These are phyloP conservation scores for Punica granatum DNA, from an alignment of 345 rosid species.

Conservation along the genomic window DNA sequence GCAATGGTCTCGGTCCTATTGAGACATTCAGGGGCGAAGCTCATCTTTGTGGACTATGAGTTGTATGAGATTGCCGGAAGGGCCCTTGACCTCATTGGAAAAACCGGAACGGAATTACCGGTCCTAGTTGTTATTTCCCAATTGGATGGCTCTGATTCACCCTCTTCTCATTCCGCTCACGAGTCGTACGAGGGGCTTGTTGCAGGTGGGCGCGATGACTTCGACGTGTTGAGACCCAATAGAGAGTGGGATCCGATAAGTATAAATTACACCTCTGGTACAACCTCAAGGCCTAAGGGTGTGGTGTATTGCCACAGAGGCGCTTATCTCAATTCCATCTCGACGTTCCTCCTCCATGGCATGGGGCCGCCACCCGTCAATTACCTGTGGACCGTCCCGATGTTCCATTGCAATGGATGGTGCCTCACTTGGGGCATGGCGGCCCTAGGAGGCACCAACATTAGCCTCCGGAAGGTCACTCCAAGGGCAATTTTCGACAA, in stretches of 20 bases:
- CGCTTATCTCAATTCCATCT: slow-evolving; percentile 68
- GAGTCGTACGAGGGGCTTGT: slow-evolving; percentile 48
- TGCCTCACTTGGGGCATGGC: slow-evolving; percentile 83
- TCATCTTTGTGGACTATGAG: slow-evolving; percentile 52
- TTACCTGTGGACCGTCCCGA: slow-evolving; percentile 86
- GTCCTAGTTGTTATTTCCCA: slow-evolving; percentile 42
- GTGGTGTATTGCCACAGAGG: slow-evolving; percentile 88
- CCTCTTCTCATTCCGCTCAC: not conserved
- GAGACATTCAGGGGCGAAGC: slow-evolving; percentile 46
- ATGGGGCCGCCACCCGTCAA: slow-evolving; percentile 45
- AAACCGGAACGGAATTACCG: slow-evolving; percentile 27
- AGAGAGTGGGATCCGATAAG: slow-evolving; percentile 80
- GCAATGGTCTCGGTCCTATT: slow-evolving; percentile 44
- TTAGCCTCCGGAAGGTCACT: slow-evolving; percentile 57
- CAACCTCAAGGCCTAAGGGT: slow-evolving; percentile 80
- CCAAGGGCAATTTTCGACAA: slow-evolving; percentile 49
- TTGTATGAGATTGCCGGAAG: slow-evolving; percentile 39
- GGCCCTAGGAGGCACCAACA: slow-evolving; percentile 75
- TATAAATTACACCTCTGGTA: slow-evolving; percentile 81
- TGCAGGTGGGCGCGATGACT: slow-evolving; percentile 31
- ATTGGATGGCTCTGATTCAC: slow-evolving; percentile 12
- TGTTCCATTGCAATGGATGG: slow-evolving; percentile 97
- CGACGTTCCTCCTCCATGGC: slow-evolving; percentile 45
- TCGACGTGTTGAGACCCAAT: slow-evolving; percentile 34
- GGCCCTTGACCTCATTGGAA: slow-evolving; percentile 44